Conservation (phyloP, 2,329 filamentous ascomycete genomes). For the Phialocephala subalpina region DNA sequence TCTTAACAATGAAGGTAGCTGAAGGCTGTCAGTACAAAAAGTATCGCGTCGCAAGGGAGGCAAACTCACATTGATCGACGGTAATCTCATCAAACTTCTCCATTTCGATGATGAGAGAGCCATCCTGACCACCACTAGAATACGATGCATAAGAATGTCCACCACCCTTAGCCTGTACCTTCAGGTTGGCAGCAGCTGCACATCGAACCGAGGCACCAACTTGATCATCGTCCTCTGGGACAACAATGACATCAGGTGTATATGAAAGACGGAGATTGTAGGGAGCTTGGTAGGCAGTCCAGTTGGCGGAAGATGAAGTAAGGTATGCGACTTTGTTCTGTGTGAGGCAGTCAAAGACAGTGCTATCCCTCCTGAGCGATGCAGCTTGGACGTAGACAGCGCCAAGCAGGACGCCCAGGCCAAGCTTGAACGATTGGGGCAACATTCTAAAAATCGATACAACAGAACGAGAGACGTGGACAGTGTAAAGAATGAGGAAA, state of each 20-base stretch:
- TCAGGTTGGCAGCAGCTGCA: conserved; percentile 50
- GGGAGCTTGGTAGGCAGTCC: conserved; percentile 26
- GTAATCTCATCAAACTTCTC: conserved; percentile 58
- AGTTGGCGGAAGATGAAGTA: conserved; percentile 27
- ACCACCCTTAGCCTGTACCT: conserved; percentile 60
- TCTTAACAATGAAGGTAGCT: conserved; percentile 36
- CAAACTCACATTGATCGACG: conserved; percentile 51
- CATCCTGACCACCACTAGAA: conserved; percentile 55
- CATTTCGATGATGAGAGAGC: conserved; percentile 62
- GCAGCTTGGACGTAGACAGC: not conserved
- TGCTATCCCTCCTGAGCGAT: not conserved
- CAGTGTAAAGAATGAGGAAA: too few species aligned
- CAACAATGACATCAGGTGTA: conserved; percentile 33
- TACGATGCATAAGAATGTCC: conserved; percentile 63
- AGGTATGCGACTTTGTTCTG: conserved; percentile 25
- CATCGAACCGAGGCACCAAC: conserved; percentile 56
- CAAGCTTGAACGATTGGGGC: not conserved
- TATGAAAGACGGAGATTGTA: conserved; percentile 38
- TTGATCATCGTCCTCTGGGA: conserved; percentile 42
- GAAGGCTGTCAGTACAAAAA: not conserved
- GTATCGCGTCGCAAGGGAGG: not conserved
- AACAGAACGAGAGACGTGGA: not conserved
- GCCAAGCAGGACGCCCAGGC: not conserved
- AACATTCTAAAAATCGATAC: not conserved
- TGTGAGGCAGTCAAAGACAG: conserved; percentile 28